These are phyloP conservation scores for Globisporangium polare DNA, from an alignment of 352 stramenopile species.

Conservation along the genomic window DNA sequence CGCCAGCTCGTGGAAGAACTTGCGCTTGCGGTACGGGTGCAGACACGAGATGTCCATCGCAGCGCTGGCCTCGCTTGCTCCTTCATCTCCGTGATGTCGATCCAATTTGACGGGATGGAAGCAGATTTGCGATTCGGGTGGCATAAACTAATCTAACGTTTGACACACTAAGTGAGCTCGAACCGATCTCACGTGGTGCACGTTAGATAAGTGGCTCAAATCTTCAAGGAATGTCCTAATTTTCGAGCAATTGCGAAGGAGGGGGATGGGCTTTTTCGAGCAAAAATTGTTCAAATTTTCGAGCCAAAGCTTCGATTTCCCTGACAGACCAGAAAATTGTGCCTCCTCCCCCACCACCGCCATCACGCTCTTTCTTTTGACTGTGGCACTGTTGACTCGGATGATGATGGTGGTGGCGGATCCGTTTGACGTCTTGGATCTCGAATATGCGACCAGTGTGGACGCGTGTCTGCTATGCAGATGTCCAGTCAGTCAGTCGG, in stretches of 20 bases:
- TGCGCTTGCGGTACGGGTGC: constrained; percentile 68
- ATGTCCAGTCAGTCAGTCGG: constrained; percentile 1
- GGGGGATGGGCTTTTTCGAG: not conserved
- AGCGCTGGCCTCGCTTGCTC: not conserved
- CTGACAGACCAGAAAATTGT: constrained; percentile 2
- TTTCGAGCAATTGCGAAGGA: not conserved
- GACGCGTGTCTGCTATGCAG: not conserved
- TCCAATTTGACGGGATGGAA: not conserved
- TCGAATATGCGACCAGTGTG: not conserved
- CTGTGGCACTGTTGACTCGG: not conserved
- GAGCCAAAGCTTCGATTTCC: constrained; percentile 4
- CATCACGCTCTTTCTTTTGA: too few species aligned
- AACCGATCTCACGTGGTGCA: too few species aligned
- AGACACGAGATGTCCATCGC: constrained; percentile 19
- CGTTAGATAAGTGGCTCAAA: too few species aligned
- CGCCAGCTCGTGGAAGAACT: constrained; percentile 69
- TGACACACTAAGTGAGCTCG: not conserved
- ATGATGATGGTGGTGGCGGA: not conserved
- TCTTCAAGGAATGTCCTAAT: not conserved
- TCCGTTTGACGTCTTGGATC: not conserved
- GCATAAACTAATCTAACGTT: not conserved
- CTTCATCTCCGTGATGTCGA: not conserved
- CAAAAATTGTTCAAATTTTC: constrained; percentile 2
- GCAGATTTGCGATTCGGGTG: not conserved
- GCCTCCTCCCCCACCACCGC: not conserved